A percentile compares a stretch with the other conserved stretches of the same genome.
phyloP scores from a whole-genome alignment of 78 protist species.

The Dictyostelium capitatum region DNA sequence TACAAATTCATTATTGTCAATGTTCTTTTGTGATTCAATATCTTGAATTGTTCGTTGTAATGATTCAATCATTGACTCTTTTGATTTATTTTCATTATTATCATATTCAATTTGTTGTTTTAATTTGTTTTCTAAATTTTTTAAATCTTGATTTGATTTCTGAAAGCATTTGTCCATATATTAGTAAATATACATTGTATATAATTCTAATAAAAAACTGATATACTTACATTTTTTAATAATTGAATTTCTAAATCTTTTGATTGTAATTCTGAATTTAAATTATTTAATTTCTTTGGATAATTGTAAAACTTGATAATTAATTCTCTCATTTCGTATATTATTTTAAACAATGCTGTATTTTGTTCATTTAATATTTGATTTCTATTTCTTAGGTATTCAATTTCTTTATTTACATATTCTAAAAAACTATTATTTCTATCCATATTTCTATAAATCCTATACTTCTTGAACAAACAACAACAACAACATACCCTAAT shows the following conservation, averaged over 20 bases:
- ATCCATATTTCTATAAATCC: neutral
- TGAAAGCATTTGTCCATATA: neutral
- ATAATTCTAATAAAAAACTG: neutral
- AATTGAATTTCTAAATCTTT: neutral
- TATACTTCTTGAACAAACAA: too few species aligned
- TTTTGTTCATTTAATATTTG: neutral
- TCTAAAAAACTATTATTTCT: neutral
- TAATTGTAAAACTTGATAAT: neutral
- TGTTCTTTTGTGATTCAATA: neutral
- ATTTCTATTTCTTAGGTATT: neutral
- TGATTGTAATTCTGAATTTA: neutral
- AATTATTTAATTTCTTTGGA: neutral
- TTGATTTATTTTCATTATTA: neutral
- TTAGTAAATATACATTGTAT: too few species aligned
- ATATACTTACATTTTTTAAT: neutral
- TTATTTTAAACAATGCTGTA: neutral
- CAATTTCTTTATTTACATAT: neutral
- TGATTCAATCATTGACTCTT: neutral
- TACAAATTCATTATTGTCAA: neutral
- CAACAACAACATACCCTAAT: too few species aligned
- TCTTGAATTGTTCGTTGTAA: slow-evolving; percentile 5
- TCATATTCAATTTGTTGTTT: slow-evolving; percentile 1
- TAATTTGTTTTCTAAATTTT: neutral
- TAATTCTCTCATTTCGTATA: neutral
- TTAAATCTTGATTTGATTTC: neutral